Evolutionary conservation across 2,329 filamentous ascomycete genomes (phyloP).

Genomic region (Colletotrichum destructivum): DNA sequence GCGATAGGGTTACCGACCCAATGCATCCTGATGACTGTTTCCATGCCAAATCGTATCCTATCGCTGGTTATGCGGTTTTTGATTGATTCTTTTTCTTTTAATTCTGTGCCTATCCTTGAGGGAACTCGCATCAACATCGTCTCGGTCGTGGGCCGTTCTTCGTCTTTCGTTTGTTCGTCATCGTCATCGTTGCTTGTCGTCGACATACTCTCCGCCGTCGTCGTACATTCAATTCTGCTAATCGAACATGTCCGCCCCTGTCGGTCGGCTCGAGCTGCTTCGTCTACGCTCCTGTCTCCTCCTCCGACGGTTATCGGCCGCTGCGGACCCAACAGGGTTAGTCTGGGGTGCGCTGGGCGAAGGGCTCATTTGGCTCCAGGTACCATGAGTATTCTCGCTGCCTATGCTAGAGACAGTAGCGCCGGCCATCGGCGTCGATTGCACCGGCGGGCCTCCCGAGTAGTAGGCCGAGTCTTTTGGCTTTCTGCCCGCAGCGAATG

Average conservation of each 20-base stretch:
- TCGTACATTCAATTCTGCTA: slow-evolving; percentile 43
- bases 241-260: slow-evolving; percentile 57
- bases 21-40: slow-evolving; percentile 30
- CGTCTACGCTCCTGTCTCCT: slow-evolving; percentile 68
- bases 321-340: slow-evolving; percentile 55
- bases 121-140: slow-evolving; percentile 31
- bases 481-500: slow-evolving; percentile 66
- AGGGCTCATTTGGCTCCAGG: slow-evolving; percentile 68
- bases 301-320: slow-evolving; percentile 66
- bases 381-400: slow-evolving; percentile 63
- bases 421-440: slow-evolving; percentile 54
- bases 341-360: slow-evolving; percentile 58
- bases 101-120: slow-evolving; percentile 3
- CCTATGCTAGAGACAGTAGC: slow-evolving; percentile 64
- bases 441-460: slow-evolving; percentile 65
- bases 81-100: too few relatives aligned
- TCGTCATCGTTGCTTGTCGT: slow-evolving; percentile 25
- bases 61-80: slow-evolving; percentile 10
- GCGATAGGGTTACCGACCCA: slow-evolving; percentile 22
- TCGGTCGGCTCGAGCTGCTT: slow-evolving; percentile 57
- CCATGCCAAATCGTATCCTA: slow-evolving; percentile 22
- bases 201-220: neutral
- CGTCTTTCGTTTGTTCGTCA: neutral
- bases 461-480: slow-evolving; percentile 75
- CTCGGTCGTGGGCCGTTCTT: slow-evolving; percentile 16